Evolutionary conservation across 2,329 filamentous ascomycete species (phyloP), one percentile per base, ranked within the genome.

Genomic region (Trichoderma gracile): DNA sequence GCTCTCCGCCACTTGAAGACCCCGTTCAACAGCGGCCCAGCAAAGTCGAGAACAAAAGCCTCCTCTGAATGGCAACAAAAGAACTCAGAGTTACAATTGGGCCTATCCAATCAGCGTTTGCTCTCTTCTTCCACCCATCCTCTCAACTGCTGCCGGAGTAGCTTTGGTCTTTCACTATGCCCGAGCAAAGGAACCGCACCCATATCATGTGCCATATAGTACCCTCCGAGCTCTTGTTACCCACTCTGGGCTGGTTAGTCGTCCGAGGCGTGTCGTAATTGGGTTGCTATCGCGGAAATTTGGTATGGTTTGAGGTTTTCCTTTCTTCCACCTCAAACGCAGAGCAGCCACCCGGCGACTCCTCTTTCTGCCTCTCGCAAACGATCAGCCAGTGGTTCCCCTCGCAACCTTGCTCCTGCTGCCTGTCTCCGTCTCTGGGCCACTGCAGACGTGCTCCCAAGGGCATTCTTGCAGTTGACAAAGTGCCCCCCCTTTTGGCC

Each of bases 271-370:
- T 63, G 58, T 50, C 52, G 27, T 53, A 62, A 65, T 65, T 63
- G 58, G 64, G 59, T 63, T 47, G 58, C 63, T 55, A 33, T 65
- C 47, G 17, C 50, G 23, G 40, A 42, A 58, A 9, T 27, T 60
- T 52, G 47, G 40, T 61, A 49, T 33, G 23, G 49, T 49, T 65
- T 43, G 63, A 60, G 49, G 47, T 19, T 50, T 42, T 62, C 58
- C 33, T 47, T 30, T 58, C 38, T 61, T 50, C 46, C 63, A 54
- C 58, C 58, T 56, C 64, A 60, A 65, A 65, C 64, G 64, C 58
- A 46, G 56, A 46, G 59, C 58, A 42, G 60, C 58, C 21, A 53
- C 58, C 38, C 58, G 54, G 46, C 52, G 43, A 50, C 64, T 65
- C 64, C 64, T 65, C 58, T 52, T 52, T 56, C 43, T 50, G 19